Evolutionary conservation across 371 early-diverging fungal species (phyloP).

Genomic region (Basidiobolus heterosporus): DNA sequence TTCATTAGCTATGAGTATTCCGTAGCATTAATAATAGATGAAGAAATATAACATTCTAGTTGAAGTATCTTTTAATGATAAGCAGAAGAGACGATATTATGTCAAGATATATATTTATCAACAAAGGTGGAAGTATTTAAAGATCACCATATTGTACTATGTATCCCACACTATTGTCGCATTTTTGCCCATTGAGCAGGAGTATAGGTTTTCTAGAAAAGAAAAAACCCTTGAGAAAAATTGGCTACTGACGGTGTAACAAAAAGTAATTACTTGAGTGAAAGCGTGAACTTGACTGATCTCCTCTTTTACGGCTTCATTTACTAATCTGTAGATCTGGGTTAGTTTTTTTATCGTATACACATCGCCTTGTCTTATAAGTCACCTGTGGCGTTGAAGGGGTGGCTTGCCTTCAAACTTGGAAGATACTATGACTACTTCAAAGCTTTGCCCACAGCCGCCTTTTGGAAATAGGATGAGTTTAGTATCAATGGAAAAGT

Average conservation of each 20-base stretch:
- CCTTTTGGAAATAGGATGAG: conserved; percentile 9
- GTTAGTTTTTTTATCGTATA: not conserved
- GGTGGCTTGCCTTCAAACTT: conserved; percentile 50
- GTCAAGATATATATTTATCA: too few species aligned
- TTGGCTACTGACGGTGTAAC: not conserved
- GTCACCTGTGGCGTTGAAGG: conserved; percentile 45
- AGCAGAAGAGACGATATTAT: too few species aligned
- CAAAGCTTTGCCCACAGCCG: conserved; percentile 70
- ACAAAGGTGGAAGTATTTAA: too few species aligned
- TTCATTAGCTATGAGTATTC: too few species aligned
- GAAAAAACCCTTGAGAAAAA: not conserved
- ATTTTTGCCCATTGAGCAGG: conserved; percentile 7
- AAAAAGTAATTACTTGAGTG: conserved; percentile 37
- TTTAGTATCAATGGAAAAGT: too few species aligned
- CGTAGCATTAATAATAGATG: too few species aligned
- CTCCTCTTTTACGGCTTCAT: conserved; percentile 55
- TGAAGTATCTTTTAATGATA: too few species aligned
- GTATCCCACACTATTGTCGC: too few species aligned
- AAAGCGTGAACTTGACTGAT: conserved; percentile 67
- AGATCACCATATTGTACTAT: too few species aligned
- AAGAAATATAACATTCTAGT: too few species aligned
- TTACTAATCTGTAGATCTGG: conserved; percentile 32
- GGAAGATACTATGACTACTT: conserved; percentile 52
- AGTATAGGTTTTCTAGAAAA: conserved; percentile 9
- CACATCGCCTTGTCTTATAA: not conserved